Evolutionary conservation across 257 asterid species (phyloP).

Genomic region (Solanum lignicaule): DNA sequence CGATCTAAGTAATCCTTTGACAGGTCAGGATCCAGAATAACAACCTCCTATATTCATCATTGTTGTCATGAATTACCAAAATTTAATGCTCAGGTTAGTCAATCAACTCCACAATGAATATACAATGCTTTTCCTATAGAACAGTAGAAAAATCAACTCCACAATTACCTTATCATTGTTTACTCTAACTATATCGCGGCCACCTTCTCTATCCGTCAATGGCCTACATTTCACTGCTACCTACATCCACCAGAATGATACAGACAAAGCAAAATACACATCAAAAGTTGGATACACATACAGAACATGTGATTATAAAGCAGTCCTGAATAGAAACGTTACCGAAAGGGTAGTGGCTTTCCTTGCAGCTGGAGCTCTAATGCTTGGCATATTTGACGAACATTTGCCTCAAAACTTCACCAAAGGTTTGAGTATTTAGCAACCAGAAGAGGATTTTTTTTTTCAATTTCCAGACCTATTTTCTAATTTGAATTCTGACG

Average conservation of each 20-base stretch:
- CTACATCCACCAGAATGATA: conserved; percentile 16
- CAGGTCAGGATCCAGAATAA: conserved; percentile 88
- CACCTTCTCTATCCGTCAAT: conserved; percentile 52
- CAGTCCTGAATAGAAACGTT: conserved; percentile 4
- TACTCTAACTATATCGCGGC: conserved; percentile 71
- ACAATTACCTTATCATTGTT: conserved; percentile 54
- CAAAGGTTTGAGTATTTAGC: not conserved
- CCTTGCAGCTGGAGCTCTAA: conserved; percentile 69
- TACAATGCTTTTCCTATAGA: not conserved
- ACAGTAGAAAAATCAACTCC: not conserved
- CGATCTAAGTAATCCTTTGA: conserved; percentile 82
- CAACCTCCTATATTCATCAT: conserved; percentile 57
- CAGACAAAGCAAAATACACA: not conserved
- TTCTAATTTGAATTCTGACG: not conserved
- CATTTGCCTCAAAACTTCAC: conserved; percentile 30
- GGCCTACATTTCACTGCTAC: conserved; percentile 97
- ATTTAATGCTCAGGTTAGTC: not conserved
- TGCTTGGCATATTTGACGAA: conserved; percentile 55
- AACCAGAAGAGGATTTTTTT: not conserved
- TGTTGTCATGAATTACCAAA: not conserved
- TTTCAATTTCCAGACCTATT: not conserved
- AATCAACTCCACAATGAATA: not conserved
- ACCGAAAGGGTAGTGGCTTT: conserved; percentile 74
- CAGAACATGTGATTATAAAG: not conserved
- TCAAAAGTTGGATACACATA: not conserved